Evolutionary conservation across 2,329 filamentous ascomycete genomes (phyloP).

Genomic region (Pyricularia grisea): DNA sequence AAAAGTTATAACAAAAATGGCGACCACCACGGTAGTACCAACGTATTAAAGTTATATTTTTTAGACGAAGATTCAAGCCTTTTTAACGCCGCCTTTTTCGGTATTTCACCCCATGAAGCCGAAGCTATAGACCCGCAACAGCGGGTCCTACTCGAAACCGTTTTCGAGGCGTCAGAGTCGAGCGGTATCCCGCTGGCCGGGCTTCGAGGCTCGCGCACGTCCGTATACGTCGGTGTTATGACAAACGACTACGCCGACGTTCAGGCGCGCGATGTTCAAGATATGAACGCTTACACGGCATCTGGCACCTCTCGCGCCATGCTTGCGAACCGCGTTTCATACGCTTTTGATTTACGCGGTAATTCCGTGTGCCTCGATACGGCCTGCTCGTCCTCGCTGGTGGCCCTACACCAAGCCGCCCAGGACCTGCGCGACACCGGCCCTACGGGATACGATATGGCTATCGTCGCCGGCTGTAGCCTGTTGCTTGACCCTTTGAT

Average conservation of each 20-base stretch:
- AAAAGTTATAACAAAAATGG: background rate
- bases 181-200: slow-evolving; percentile 11
- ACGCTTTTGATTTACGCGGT: slow-evolving; percentile 22
- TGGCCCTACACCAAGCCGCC: slow-evolving; percentile 38
- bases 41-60: background rate
- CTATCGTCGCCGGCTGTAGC: slow-evolving; percentile 31
- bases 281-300: background rate
- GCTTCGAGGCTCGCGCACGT: slow-evolving; percentile 12
- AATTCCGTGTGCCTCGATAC: slow-evolving; percentile 35
- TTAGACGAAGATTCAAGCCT: slow-evolving; percentile 14
- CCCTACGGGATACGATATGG: slow-evolving; percentile 25
- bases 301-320: background rate
- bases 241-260: background rate
- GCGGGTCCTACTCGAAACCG: slow-evolving; percentile 21
- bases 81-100: slow-evolving; percentile 30
- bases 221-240: slow-evolving; percentile 12
- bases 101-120: background rate
- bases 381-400: slow-evolving; percentile 40
- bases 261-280: background rate
- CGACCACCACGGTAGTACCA: background rate
- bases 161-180: slow-evolving; percentile 24
- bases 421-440: slow-evolving; percentile 36
- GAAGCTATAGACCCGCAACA: slow-evolving; percentile 22
- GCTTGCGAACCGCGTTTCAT: slow-evolving; percentile 19
- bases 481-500: slow-evolving; percentile 25